phyloP scores from a whole-genome alignment of 2,329 filamentous ascomycete genomes.

The Microcyclosporella mali region DNA sequence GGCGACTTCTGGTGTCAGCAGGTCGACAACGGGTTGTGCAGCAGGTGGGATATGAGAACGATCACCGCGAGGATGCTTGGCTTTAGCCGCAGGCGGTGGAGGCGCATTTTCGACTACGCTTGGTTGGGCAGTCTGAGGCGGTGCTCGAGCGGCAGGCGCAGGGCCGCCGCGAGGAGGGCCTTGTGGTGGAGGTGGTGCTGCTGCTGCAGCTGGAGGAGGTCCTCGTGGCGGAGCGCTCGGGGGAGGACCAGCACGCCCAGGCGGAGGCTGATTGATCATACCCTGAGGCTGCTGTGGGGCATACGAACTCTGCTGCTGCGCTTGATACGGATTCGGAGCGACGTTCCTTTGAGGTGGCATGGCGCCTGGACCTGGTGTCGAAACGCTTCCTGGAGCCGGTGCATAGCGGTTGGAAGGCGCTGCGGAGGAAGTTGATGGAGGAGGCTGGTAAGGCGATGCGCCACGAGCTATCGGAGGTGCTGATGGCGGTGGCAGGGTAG shows the following conservation, averaged over 20 bases:
- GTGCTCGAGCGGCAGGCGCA: slow-evolving; percentile 31
- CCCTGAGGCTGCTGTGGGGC: slow-evolving; percentile 36
- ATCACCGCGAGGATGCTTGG: slow-evolving; percentile 59
- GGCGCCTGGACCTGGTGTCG: slow-evolving; percentile 33
- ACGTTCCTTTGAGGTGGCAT: slow-evolving; percentile 39
- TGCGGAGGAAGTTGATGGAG: slow-evolving; percentile 54
- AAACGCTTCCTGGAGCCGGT: slow-evolving; percentile 54
- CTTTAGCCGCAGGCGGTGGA: slow-evolving; percentile 13
- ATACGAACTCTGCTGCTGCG: slow-evolving; percentile 30
- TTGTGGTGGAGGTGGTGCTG: slow-evolving; percentile 38
- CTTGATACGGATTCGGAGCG: slow-evolving; percentile 41
- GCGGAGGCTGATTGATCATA: slow-evolving; percentile 36
- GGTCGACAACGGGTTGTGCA: slow-evolving; percentile 72
- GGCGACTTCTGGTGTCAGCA: slow-evolving; percentile 77
- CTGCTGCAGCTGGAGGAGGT: slow-evolving; percentile 37
- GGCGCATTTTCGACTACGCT: slow-evolving; percentile 6
- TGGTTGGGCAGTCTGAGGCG: slow-evolving; percentile 12
- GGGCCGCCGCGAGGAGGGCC: slow-evolving; percentile 27
- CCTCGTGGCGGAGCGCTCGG: slow-evolving; percentile 39
- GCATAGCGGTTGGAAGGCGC: slow-evolving; percentile 73
- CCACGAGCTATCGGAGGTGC: slow-evolving; percentile 63
- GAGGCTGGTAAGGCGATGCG: slow-evolving; percentile 78
- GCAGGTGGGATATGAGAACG: slow-evolving; percentile 77
- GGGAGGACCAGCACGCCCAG: slow-evolving; percentile 36
- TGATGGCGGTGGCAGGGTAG: slow-evolving; percentile 40